Conservation (phyloP, 2,329 filamentous ascomycete genomes). For the Aspergillus sp. region DNA sequence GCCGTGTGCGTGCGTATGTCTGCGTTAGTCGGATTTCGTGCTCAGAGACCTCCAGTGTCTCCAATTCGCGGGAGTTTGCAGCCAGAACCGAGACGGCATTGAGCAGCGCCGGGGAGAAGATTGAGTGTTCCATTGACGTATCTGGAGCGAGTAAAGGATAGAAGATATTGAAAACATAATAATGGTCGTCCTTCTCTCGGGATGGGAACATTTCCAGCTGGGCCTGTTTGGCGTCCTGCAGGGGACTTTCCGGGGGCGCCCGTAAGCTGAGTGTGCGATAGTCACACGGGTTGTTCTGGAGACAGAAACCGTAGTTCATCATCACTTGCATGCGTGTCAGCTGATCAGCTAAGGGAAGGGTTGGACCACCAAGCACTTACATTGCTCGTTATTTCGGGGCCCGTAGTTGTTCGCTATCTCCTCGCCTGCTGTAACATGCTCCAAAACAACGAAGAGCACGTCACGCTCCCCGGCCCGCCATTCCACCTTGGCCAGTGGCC, state of each 20-base stretch:
- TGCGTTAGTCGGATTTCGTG: constrained; percentile 27
- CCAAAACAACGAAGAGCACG: constrained; percentile 42
- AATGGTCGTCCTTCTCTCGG: constrained; percentile 32
- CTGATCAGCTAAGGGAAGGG: not conserved
- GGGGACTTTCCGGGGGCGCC: constrained; percentile 37
- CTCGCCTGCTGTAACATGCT: constrained; percentile 50
- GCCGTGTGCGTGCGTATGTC: constrained; percentile 35
- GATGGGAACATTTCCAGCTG: constrained; percentile 34
- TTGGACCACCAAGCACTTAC: constrained; percentile 21
- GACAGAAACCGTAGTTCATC: constrained; percentile 47
- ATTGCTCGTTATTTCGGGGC: constrained; percentile 70
- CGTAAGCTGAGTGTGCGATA: constrained; percentile 42
- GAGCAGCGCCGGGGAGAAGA: constrained; percentile 44
- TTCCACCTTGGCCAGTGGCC: constrained; percentile 55
- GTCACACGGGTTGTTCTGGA: constrained; percentile 42
- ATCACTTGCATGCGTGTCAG: constrained; percentile 30
- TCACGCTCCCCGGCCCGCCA: constrained; percentile 53
- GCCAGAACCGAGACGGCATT: constrained; percentile 41
- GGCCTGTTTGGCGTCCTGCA: constrained; percentile 33
- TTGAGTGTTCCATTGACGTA: constrained; percentile 35
- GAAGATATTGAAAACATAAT: constrained; percentile 45
- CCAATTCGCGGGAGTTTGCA: constrained; percentile 41
- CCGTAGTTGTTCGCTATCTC: constrained; percentile 70
- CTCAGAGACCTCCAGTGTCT: constrained; percentile 31
- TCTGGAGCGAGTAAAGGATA: constrained; percentile 39